A percentile compares a stretch with the other conserved stretches of the same genome.
Conservation (phyloP, 306 rosid species). For the Ormosia emarginata region DNA sequence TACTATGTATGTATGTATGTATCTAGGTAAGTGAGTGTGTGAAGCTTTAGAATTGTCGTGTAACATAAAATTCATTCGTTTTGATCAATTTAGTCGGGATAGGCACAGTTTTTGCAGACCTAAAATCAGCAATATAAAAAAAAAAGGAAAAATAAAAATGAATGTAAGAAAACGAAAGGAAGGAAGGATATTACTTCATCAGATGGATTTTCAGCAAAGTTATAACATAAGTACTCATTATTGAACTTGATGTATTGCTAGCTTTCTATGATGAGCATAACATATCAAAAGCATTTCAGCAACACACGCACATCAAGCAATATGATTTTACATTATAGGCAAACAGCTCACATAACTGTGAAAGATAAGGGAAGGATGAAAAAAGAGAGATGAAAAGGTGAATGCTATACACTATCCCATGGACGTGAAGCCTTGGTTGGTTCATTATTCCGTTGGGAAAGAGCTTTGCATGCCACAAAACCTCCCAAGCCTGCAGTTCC, state of each 20-base stretch:
- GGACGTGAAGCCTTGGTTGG: constrained; percentile 77
- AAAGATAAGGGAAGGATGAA: neutral
- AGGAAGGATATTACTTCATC: too few relatives aligned
- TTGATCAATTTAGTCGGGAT: too few relatives aligned
- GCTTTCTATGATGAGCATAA: neutral
- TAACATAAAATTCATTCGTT: neutral
- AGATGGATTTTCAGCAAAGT: too few relatives aligned
- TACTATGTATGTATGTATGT: neutral
- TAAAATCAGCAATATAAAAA: too few relatives aligned
- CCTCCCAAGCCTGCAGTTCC: too few relatives aligned
- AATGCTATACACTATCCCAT: constrained; percentile 59
- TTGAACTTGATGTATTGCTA: too few relatives aligned
- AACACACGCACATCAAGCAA: neutral
- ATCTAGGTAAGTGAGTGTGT: neutral
- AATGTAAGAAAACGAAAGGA: too few relatives aligned
- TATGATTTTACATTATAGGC: neutral
- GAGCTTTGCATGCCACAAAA: constrained; percentile 9
- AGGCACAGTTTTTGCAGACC: too few relatives aligned
- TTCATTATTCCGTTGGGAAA: constrained; percentile 58
- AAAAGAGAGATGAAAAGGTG: neutral
- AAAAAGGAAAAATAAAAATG: too few relatives aligned
- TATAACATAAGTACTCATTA: too few relatives aligned
- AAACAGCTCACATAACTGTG: neutral
- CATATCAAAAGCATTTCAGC: neutral
- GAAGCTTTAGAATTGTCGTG: neutral